Evolutionary conservation across 331 rosid species (phyloP), one percentile per base, ranked within the genome.

Genomic region (Quercus tomentella): DNA sequence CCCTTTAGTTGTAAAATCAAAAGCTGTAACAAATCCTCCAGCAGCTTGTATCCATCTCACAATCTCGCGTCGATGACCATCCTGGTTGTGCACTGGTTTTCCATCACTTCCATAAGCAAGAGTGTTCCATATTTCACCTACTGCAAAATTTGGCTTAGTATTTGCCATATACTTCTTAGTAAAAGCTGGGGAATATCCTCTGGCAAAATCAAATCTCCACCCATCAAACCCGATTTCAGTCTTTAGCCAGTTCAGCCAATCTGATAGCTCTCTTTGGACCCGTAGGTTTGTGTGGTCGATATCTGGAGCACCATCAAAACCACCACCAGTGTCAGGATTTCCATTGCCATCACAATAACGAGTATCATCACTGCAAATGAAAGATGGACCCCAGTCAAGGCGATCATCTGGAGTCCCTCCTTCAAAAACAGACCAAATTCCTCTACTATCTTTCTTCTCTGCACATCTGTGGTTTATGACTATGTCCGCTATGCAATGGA

Each of bases 181-280:
- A 61, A 16, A 26, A 7, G 23, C 4, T 17, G 84, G 77, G 35
- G 74, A 49, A 70, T 76, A 81, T 31, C 77, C 84, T 30, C 3
- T 25, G 3, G 25, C 83, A 52, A 70, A n/a, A 81, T 75, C 74
- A 67, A 80, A 37, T 74, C 74, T n/a, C 81, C 77, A 60, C 14
- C 80, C 74, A 4, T n/a, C 65, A 4, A 76, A 70, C 9, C 84
- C 77, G 0, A 70, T 35, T 31, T 81, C 80, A 2, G 55, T 49
- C 57, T 81, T 76, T 3, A 81, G 30, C 77, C 84, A 81, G 37
- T 81, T 81, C 84, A 81, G 71, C 84, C 81, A 81, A 76, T 76
- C 70, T 18, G 81, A 76, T 25, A 76, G 80, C 81, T 81, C 84
- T 4, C 2, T 70, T 56, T 41, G 73, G n/a, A 79, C 83, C 30